A percentile compares a stretch with the other conserved stretches of the same genome.
These are phyloP conservation scores for Linum trigynum DNA, from an alignment of 345 rosid genomes.

Conservation along the genomic window DNA sequence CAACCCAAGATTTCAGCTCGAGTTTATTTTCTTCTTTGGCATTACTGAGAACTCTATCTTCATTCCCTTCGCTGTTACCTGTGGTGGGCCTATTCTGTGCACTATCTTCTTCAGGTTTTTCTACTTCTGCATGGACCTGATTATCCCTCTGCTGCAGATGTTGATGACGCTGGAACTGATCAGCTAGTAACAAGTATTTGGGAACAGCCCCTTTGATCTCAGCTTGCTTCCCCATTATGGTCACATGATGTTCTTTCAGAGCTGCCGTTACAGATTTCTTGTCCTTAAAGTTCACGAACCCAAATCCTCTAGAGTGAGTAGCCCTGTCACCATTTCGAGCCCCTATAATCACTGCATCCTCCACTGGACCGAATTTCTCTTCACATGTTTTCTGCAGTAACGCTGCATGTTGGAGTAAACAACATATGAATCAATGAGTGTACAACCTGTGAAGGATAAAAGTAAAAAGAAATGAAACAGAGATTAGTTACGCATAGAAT, in stretches of 20 bases:
- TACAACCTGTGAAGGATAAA: background rate
- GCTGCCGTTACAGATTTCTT: constrained; percentile 42
- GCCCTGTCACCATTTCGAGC: constrained; percentile 20
- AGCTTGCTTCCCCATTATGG: constrained; percentile 43
- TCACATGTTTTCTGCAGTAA: constrained; percentile 30
- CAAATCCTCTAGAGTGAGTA: constrained; percentile 41
- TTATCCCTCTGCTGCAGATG: constrained; percentile 9
- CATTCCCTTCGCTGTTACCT: background rate
- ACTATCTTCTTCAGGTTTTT: constrained; percentile 3
- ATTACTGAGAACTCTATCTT: background rate
- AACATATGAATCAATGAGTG: too few relatives aligned
- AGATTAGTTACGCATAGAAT: background rate
- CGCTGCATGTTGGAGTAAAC: constrained; percentile 23
- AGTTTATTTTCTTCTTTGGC: constrained; percentile 20
- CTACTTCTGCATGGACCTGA: constrained; percentile 13
- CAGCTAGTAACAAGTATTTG: constrained; percentile 14
- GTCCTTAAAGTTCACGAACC: constrained; percentile 44
- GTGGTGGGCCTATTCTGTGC: background rate
- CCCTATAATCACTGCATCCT: constrained; percentile 32
- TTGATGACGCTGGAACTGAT: constrained; percentile 15
- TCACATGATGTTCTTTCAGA: constrained; percentile 32
- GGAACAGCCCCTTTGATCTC: constrained; percentile 44
- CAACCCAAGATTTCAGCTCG: constrained; percentile 36
- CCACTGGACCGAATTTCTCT: constrained; percentile 45
- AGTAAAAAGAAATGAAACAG: background rate